phyloP scores from a whole-genome alignment of 257 asterid species.

The Fraxinus cuspidata region DNA sequence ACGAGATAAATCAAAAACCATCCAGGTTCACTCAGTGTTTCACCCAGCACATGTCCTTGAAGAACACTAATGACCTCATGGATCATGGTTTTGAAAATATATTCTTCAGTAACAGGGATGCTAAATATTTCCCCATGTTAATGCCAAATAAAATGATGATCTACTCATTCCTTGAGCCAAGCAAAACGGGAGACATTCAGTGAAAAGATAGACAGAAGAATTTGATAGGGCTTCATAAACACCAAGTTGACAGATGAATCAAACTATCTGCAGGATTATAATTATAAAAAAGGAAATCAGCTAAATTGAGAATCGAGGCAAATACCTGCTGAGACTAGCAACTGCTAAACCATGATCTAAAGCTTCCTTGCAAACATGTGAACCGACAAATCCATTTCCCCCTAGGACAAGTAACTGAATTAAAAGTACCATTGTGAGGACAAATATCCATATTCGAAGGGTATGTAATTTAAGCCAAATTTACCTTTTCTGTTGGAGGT shows the following conservation, averaged over 20 bases:
- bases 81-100: not conserved
- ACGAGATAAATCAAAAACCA: not conserved
- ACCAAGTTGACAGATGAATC: not conserved
- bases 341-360: slow-evolving; percentile 66
- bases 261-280: not conserved
- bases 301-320: slow-evolving; percentile 7
- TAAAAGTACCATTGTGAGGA: slow-evolving; percentile 9
- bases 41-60: not conserved
- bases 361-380: slow-evolving; percentile 94
- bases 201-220: not conserved
- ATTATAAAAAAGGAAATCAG: not conserved
- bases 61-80: not conserved
- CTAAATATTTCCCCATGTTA: not conserved
- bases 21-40: not conserved
- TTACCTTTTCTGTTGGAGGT: slow-evolving; percentile 83
- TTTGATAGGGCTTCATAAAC: not conserved
- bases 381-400: slow-evolving; percentile 97
- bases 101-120: not conserved
- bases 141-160: not conserved
- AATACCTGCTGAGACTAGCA: slow-evolving; percentile 93
- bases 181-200: not conserved
- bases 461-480: slow-evolving; percentile 4
- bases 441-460: slow-evolving; percentile 8
- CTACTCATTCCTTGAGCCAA: not conserved
- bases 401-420: slow-evolving; percentile 93